A percentile compares a stretch with the other conserved stretches of the same genome.
phyloP scores from a whole-genome alignment of 2,329 filamentous ascomycete species.

The Aureobasidium sp. region DNA sequence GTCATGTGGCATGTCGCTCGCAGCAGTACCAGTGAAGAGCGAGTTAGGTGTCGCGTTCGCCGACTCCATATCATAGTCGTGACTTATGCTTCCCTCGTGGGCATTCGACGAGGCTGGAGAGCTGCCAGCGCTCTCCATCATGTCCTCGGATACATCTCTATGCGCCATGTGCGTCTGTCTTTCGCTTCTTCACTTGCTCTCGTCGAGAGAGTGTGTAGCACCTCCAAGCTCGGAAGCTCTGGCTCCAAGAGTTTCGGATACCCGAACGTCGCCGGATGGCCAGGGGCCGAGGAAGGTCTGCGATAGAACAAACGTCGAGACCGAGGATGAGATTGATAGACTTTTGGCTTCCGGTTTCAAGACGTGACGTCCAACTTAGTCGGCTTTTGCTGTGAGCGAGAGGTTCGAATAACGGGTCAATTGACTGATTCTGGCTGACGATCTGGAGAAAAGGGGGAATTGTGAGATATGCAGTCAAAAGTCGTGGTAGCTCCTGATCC shows the following conservation, averaged over 20 bases:
- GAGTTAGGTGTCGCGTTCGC: constrained; percentile 6
- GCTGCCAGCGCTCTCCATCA: constrained; percentile 10
- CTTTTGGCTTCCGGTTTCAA: constrained; percentile 5
- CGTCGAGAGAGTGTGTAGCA: neutral
- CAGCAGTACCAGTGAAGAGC: constrained; percentile 3
- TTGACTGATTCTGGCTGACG: neutral
- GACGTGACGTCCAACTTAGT: constrained; percentile 15
- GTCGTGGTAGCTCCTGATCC: neutral
- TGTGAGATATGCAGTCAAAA: constrained; percentile 11
- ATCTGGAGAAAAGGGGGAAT: constrained; percentile 8
- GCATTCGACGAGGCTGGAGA: neutral
- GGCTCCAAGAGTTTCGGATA: neutral
- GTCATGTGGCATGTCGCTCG: neutral
- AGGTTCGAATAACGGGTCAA: constrained; percentile 15
- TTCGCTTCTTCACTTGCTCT: neutral
- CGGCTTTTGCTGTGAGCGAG: constrained; percentile 8
- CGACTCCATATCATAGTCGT: constrained; percentile 2
- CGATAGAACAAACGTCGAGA: neutral
- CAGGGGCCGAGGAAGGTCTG: constrained; percentile 2
- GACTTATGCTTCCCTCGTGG: neutral
- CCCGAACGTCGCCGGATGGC: neutral
- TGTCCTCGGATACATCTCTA: neutral
- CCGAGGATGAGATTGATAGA: constrained; percentile 3
- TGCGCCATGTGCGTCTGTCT: neutral
- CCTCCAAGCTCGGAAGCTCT: constrained; percentile 3